phyloP scores from a whole-genome alignment of 2,329 filamentous ascomycete species.

The Botrytis fragariae region DNA sequence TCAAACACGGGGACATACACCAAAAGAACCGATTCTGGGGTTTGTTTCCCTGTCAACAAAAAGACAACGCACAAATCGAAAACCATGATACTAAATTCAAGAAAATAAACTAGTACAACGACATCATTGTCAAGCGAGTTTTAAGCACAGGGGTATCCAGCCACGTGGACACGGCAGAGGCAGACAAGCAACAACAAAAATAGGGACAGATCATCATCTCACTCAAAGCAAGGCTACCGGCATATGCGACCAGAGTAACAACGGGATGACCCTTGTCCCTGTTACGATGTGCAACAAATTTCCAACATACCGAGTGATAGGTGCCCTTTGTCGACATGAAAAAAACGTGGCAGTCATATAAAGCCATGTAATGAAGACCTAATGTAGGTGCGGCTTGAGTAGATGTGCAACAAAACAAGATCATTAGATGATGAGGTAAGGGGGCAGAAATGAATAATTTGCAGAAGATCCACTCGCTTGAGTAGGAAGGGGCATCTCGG shows the following conservation, averaged over 20 bases:
- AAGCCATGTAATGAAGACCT: not conserved
- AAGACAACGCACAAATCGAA: not conserved
- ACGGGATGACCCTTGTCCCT: conserved; percentile 5
- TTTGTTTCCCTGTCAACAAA: not conserved
- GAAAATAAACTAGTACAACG: not conserved
- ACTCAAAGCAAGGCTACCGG: not conserved
- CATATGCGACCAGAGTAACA: not conserved
- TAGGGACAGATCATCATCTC: not conserved
- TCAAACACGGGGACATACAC: not conserved
- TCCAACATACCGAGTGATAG: not conserved
- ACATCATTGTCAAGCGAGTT: not conserved
- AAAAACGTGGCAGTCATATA: not conserved
- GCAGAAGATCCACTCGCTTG: conserved; percentile 7
- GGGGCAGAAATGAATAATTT: not conserved
- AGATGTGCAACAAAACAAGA: conserved; percentile 17
- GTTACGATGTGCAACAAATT: conserved; percentile 13
- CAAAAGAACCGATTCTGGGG: not conserved
- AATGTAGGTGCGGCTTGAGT: conserved; percentile 9
- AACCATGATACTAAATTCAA: not conserved
- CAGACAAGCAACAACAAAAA: conserved; percentile 8
- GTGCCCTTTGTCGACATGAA: not conserved
- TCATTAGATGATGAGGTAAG: not conserved
- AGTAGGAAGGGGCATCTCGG: not conserved
- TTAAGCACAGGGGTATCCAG: not conserved
- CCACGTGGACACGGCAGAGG: conserved; percentile 9